These are phyloP conservation scores for Diaporthe destruens DNA, from an alignment of 2,329 filamentous ascomycete genomes.

Conservation along the genomic window DNA sequence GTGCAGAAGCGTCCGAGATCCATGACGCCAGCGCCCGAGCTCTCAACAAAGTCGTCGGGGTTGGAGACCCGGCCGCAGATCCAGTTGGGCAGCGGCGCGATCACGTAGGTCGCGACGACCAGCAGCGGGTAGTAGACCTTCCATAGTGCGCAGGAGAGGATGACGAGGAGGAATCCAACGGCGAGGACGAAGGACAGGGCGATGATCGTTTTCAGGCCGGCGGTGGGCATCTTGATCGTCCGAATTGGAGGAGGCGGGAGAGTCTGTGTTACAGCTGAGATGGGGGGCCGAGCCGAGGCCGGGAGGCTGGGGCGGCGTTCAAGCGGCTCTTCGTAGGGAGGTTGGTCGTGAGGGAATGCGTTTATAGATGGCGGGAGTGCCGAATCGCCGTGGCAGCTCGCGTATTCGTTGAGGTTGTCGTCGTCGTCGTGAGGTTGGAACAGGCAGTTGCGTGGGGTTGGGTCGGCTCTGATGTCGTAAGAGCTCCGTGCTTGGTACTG, in stretches of 20 bases:
- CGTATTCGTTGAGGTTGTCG: constrained; percentile 11
- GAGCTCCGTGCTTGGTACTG: constrained; percentile 31
- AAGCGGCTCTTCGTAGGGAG: neutral
- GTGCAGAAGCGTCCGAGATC: constrained; percentile 96
- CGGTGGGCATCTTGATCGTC: constrained; percentile 72
- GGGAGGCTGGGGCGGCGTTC: constrained; percentile 6
- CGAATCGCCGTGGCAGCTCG: neutral
- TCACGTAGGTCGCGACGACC: constrained; percentile 93
- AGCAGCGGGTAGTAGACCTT: constrained; percentile 94
- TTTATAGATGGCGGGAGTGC: neutral
- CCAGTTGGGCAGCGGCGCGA: constrained; percentile 97
- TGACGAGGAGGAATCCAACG: constrained; percentile 98
- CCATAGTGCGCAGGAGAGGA: constrained; percentile 96
- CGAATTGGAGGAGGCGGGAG: constrained; percentile 30
- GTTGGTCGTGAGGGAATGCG: neutral
- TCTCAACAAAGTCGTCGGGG: constrained; percentile 95
- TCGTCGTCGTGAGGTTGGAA: constrained; percentile 16
- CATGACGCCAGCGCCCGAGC: constrained; percentile 83
- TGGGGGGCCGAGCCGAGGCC: constrained; percentile 15
- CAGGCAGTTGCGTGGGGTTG: constrained; percentile 29
- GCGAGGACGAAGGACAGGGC: constrained; percentile 98
- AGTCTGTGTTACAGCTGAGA: constrained; percentile 10
- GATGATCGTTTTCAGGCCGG: constrained; percentile 98
- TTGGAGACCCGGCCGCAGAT: constrained; percentile 89
- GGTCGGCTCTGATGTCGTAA: constrained; percentile 41